Evolutionary conservation across 345 rosid species (phyloP).

Genomic region (Capsella bursapastoris): DNA sequence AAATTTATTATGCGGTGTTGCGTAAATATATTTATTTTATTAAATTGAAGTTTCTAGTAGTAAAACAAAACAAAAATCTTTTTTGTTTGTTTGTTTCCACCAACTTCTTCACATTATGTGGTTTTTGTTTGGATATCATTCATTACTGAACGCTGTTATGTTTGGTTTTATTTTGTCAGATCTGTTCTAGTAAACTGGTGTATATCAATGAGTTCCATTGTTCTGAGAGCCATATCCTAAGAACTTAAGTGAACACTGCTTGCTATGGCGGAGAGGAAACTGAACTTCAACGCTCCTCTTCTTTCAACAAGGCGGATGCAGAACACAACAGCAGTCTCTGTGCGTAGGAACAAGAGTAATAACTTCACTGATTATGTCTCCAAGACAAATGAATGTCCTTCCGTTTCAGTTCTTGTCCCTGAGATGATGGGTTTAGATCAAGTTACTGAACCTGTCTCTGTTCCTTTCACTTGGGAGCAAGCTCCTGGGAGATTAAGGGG

Average conservation of each 20-base stretch:
- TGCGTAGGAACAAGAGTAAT: constrained; percentile 37
- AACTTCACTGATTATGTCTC: constrained; percentile 23
- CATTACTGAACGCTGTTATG: constrained; percentile 16
- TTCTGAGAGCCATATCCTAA: constrained; percentile 20
- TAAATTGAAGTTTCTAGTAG: constrained; percentile 18
- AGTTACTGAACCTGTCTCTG: constrained; percentile 74
- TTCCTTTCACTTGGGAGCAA: constrained; percentile 90
- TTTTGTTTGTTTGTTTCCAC: constrained; percentile 33
- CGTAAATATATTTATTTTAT: constrained; percentile 17
- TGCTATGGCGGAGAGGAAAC: constrained; percentile 72
- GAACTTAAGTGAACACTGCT: background rate
- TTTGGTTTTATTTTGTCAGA: constrained; percentile 1
- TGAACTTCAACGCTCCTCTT: constrained; percentile 80
- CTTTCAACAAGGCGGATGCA: constrained; percentile 77
- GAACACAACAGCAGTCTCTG: constrained; percentile 43
- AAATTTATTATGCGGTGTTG: background rate
- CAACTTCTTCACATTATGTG: background rate
- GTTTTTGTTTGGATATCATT: constrained; percentile 25
- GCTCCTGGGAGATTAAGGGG: constrained; percentile 76
- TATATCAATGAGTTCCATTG: constrained; percentile 17
- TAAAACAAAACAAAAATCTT: background rate
- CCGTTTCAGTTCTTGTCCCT: constrained; percentile 37
- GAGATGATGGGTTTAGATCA: constrained; percentile 55
- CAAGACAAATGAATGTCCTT: constrained; percentile 33
- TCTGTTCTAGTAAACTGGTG: constrained; percentile 1